Conservation (phyloP, 441 rosid genomes). For the Mallotus japonicus region DNA sequence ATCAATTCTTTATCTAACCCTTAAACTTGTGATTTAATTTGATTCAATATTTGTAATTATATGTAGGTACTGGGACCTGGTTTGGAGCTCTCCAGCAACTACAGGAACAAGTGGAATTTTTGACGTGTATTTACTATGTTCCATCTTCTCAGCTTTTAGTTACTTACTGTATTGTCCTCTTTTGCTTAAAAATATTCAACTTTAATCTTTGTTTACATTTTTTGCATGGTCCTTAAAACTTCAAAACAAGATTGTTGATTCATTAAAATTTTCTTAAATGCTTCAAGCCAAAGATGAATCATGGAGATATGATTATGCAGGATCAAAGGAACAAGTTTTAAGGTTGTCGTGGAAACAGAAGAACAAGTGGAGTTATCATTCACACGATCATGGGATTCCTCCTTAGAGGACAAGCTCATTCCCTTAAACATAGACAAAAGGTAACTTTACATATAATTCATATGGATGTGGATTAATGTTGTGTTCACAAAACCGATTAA, state of each 20-base stretch:
- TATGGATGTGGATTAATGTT: neutral
- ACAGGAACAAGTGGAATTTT: conserved; percentile 40
- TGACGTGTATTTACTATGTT: conserved; percentile 48
- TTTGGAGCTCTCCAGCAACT: conserved; percentile 59
- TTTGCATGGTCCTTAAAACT: neutral
- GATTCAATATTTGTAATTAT: neutral
- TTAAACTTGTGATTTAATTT: neutral
- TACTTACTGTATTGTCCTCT: neutral
- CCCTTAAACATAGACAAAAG: conserved; percentile 86
- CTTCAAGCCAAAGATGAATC: conserved; percentile 15
- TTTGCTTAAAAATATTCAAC: neutral
- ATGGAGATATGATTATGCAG: conserved; percentile 39
- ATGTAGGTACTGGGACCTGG: conserved; percentile 87
- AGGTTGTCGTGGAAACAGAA: conserved; percentile 58
- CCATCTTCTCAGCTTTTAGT: neutral
- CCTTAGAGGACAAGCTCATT: conserved; percentile 44
- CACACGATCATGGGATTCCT: conserved; percentile 65
- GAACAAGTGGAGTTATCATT: conserved; percentile 84
- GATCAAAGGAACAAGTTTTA: conserved; percentile 66
- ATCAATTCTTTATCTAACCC: neutral
- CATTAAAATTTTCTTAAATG: neutral
- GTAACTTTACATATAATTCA: conserved; percentile 18
- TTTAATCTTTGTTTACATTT: neutral
- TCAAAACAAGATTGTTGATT: neutral
- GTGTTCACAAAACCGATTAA: neutral